Conservation (phyloP, 345 rosid genomes). For the Trapa incisa region DNA sequence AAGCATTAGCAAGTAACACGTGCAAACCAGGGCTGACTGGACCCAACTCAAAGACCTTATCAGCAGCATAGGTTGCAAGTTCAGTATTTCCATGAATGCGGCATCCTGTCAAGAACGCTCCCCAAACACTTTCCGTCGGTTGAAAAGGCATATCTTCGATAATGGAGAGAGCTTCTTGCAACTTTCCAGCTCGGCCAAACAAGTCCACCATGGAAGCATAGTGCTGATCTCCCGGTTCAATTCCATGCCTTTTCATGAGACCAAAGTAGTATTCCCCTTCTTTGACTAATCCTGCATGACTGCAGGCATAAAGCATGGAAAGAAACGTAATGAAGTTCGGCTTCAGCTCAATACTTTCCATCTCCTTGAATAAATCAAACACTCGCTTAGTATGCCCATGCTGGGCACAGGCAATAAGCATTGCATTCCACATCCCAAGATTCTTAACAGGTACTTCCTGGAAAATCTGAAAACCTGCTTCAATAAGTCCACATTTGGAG, state of each 20-base stretch:
- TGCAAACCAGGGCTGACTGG: conserved; percentile 60
- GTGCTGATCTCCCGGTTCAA: conserved; percentile 67
- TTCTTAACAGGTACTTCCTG: conserved; percentile 41
- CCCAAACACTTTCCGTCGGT: conserved; percentile 83
- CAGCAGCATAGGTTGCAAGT: conserved; percentile 74
- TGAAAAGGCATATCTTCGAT: conserved; percentile 46
- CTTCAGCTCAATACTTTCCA: conserved; percentile 42
- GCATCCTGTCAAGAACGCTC: conserved; percentile 75
- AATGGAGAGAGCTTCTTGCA: conserved; percentile 51
- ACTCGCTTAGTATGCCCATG: conserved; percentile 40
- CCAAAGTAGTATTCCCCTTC: conserved; percentile 55
- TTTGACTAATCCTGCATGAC: conserved; percentile 66
- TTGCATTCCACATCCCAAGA: conserved; percentile 83
- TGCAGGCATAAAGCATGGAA: conserved; percentile 71
- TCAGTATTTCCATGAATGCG: conserved; percentile 57
- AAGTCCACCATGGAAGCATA: conserved; percentile 76
- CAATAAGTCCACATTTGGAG: conserved; percentile 63
- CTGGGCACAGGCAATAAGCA: conserved; percentile 79
- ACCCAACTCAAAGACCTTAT: conserved; percentile 56
- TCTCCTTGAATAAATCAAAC: conserved; percentile 41
- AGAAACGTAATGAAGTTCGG: conserved; percentile 80
- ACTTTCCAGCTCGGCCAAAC: conserved; percentile 70
- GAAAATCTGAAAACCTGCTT: conserved; percentile 49
- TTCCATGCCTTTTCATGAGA: conserved; percentile 51
- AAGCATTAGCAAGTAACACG: conserved; percentile 57